Base-by-base conservation (phyloP, 2,329 filamentous ascomycete species). In the Leptographium galeiforme region DNA sequence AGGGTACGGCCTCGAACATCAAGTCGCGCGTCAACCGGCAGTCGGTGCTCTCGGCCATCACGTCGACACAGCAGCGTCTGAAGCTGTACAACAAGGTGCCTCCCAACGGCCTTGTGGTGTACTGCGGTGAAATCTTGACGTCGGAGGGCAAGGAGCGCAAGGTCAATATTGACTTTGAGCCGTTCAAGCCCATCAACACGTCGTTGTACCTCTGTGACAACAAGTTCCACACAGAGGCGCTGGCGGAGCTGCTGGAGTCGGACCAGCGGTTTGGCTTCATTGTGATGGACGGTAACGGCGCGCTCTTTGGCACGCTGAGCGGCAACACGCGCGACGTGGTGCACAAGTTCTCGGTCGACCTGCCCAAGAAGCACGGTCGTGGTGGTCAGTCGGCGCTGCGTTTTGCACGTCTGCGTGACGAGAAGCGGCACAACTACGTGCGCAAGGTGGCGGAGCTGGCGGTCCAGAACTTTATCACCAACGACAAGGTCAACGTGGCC, bases 221-320 rank as follows among this genome's bases (percentile, higher is more conserved):
- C 79, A 98, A 98, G 68, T 98, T 98, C 72, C 93, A 98, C 69
- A 98, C 93, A 55, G 93, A 98, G 72, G 91, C 93, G 18, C 76
- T 98, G 61, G 93, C 90, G 60, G 93, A 98, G 75, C 81, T 98
- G 64, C 84, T 98, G 61, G 93, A 98, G 73, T 96, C 91, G 18
- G 93, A 98, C 69, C 93, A 97, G 73, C 96, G 95, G 72, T 98
- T 98, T 63, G 93, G 93, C 53, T 98, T 98, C 75, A 98, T 98
- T 70, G 85, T 98, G 74, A 98, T 98, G 93, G 93, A 98, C 68
- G 93, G 93, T 74, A 98, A 98, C 72, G 94, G 93, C 63, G 88
- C 93, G 45, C 82, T 98, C 34, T 98, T 98, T 62, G 93, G 93
- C 63, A 98, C 93, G 1, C 78, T 98, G 44, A 95, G 89, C 64